Base-by-base conservation (phyloP, 768 basidiomycete species). In the Coprinopsis marcescibilis region DNA sequence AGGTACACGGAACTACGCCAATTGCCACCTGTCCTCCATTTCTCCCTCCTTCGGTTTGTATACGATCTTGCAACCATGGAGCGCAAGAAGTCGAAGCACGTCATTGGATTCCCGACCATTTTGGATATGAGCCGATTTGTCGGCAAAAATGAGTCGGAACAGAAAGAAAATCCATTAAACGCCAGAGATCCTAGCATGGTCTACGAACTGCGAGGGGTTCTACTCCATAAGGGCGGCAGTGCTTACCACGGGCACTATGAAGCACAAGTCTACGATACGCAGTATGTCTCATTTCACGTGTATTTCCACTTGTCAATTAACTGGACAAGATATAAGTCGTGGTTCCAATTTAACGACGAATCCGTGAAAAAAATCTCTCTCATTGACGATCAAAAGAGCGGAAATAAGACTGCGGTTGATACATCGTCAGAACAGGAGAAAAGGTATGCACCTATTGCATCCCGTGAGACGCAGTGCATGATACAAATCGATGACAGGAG, bases 331-430 rank as follows among this genome's bases (percentile, higher is more conserved):
- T 72, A 39, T 63, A n/a, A 73, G 32, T 72, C 82, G 14, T 98
- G 95, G 94, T 94, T 83, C 59, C 81, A 85, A 50, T 98, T 91
- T 65, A 93, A 95, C 55, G 95, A 98, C 58, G 95, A 97, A 60
- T 64, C 65, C 3, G 89, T 95, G 3, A 81, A 81, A 0, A 76
- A 72, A 55, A 78, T 84, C 46, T 68, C 76, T 40, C 65, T 70
- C 21, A 67, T 83, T 3, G 75, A 75, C 23, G 73, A 78, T 46
- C 76, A 74, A 34, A 50, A 52, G n/a, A 43, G 45, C 41, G 56
- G 30, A 55, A 66, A 59, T 57, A 70, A 52, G 38, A 27, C 25
- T 7, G 52, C 52, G 54, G 41, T 60, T 56, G 53, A 68, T 57
- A 59, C 68, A 51, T 37, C 61, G 24, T 57, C 59, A 37, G 54